Conservation (phyloP, 495 filamentous ascomycete genomes). For the Tricharina praecox region DNA sequence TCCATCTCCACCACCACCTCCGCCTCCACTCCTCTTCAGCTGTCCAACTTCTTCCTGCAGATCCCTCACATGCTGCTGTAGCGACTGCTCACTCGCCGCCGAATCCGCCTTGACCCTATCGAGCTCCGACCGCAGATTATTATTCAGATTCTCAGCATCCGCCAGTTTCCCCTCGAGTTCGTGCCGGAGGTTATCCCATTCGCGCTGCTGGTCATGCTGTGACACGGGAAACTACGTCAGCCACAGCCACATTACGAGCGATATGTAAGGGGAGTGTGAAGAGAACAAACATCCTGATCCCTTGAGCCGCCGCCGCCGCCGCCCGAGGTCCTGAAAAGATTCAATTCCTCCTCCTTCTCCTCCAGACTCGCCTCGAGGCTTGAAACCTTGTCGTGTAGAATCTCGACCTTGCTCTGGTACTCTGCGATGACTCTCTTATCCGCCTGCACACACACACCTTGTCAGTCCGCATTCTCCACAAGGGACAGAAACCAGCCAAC, state of each 20-base stretch:
- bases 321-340: background rate
- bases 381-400: conserved; percentile 57
- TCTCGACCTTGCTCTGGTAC: conserved; percentile 57
- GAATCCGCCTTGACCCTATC: conserved; percentile 54
- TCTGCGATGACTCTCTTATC: conserved; percentile 59
- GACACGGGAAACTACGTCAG: too few species aligned
- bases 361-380: conserved; percentile 46
- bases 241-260: too few species aligned
- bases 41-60: conserved; percentile 19
- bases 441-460: conserved; percentile 29
- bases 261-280: too few species aligned
- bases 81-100: conserved; percentile 41
- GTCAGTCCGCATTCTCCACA: background rate
- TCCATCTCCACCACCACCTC: conserved; percentile 11
- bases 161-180: conserved; percentile 63
- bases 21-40: conserved; percentile 9
- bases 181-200: conserved; percentile 58
- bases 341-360: conserved; percentile 42
- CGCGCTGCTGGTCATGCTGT: conserved; percentile 41
- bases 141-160: conserved; percentile 60
- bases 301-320: conserved; percentile 3
- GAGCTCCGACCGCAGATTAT: conserved; percentile 58
- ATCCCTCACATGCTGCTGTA: conserved; percentile 48
- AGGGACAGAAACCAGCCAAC: too few species aligned
- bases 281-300: too few species aligned